Conservation (phyloP, 2,329 filamentous ascomycete species). For the Arthroderma sp. region DNA sequence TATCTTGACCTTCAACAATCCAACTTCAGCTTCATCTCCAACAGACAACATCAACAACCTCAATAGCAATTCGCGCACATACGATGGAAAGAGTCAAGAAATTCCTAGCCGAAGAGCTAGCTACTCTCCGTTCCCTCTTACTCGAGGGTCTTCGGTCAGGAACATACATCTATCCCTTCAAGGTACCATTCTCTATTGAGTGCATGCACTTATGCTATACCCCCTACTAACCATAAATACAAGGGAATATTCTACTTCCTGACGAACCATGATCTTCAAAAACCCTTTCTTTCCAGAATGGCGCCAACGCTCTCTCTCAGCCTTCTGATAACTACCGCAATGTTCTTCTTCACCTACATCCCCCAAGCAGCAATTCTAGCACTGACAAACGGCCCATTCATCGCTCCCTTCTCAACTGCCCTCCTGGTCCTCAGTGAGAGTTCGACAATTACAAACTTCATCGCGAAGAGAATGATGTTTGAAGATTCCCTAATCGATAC, state of each 20-base stretch:
- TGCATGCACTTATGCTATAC: neutral
- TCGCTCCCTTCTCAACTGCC: slow-evolving; percentile 45
- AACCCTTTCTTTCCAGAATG: slow-evolving; percentile 44
- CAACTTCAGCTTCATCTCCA: too few species aligned
- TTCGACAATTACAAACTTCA: slow-evolving; percentile 35
- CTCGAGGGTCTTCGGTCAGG: slow-evolving; percentile 59
- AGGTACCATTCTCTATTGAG: slow-evolving; percentile 26
- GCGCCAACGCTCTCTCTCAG: slow-evolving; percentile 56
- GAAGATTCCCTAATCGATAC: slow-evolving; percentile 75
- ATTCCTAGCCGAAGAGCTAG: slow-evolving; percentile 55
- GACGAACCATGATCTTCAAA: slow-evolving; percentile 45
- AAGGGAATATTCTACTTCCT: slow-evolving; percentile 50
- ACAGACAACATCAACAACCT: neutral
- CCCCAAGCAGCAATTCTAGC: slow-evolving; percentile 74
- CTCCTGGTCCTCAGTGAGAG: slow-evolving; percentile 49
- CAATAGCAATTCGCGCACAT: neutral
- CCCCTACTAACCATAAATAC: neutral
- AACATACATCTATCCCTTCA: slow-evolving; percentile 78
- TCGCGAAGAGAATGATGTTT: slow-evolving; percentile 49
- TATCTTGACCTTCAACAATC: too few species aligned
- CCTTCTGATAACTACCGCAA: slow-evolving; percentile 55
- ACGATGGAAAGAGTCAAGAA: slow-evolving; percentile 43
- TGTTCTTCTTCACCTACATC: slow-evolving; percentile 80
- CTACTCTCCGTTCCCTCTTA: slow-evolving; percentile 50
- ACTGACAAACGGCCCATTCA: slow-evolving; percentile 65